Conservation (phyloP, 768 basidiomycete species). For the Strobilomyces echinocephalus region DNA sequence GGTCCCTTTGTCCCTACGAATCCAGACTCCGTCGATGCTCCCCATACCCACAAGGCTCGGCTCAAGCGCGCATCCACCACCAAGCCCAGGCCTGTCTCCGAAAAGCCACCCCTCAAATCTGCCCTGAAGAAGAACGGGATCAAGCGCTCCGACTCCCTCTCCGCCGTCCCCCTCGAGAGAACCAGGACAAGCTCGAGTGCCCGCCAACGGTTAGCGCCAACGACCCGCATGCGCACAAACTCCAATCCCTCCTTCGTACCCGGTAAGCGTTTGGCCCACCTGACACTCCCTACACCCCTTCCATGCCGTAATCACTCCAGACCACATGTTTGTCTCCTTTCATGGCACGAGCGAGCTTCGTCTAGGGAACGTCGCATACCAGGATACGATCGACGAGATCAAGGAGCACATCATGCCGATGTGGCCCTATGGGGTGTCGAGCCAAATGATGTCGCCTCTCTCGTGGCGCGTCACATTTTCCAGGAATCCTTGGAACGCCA, state of each 20-base stretch:
- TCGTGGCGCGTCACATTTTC: constrained; percentile 62
- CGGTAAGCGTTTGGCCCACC: constrained; percentile 15
- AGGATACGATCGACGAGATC: constrained; percentile 56
- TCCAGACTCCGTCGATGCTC: constrained; percentile 16
- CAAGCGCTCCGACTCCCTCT: constrained; percentile 24
- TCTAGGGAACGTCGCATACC: constrained; percentile 41
- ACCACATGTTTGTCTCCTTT: constrained; percentile 71
- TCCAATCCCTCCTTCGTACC: constrained; percentile 34
- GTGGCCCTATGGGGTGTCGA: constrained; percentile 63
- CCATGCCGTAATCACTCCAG: constrained; percentile 36
- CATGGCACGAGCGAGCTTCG: constrained; percentile 60
- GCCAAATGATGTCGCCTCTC: constrained; percentile 34
- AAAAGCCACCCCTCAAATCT: constrained; percentile 45
- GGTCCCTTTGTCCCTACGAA: constrained; percentile 25
- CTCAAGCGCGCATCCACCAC: constrained; percentile 34
- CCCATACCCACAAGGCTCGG: constrained; percentile 27
- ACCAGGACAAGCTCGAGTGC: constrained; percentile 41
- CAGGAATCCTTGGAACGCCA: constrained; percentile 64
- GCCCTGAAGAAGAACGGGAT: constrained; percentile 49
- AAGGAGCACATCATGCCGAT: constrained; percentile 50
- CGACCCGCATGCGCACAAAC: constrained; percentile 32
- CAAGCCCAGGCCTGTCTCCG: constrained; percentile 20
- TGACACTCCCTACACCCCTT: constrained; percentile 10
- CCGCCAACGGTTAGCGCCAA: constrained; percentile 29
- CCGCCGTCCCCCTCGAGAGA: constrained; percentile 30